Evolutionary conservation across 2,329 filamentous ascomycete genomes (phyloP).

Genomic region (Epichloe sp.): DNA sequence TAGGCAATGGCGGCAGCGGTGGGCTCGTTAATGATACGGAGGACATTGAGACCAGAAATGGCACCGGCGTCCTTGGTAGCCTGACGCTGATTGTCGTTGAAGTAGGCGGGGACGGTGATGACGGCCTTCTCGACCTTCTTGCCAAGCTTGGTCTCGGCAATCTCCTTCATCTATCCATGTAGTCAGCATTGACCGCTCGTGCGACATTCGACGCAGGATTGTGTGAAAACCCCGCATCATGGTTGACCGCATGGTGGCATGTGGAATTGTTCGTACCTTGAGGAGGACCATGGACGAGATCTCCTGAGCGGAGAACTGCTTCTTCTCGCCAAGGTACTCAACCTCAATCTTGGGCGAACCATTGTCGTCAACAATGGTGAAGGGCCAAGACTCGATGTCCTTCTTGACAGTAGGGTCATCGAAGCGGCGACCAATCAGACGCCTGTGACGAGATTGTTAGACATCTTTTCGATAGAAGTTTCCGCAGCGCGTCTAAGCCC

Average conservation of each 20-base stretch:
- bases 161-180: conserved; percentile 80
- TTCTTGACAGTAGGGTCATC: conserved; percentile 97
- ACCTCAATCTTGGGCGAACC: conserved; percentile 89
- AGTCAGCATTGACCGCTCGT: conserved; percentile 7
- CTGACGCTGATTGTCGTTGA: conserved; percentile 99
- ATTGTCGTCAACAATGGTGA: conserved; percentile 88
- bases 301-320: conserved; percentile 95
- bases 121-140: conserved; percentile 99
- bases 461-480: neutral
- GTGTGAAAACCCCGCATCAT: neutral
- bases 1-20: conserved; percentile 97
- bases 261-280: conserved; percentile 54
- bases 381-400: conserved; percentile 97
- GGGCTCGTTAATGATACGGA: conserved; percentile 99
- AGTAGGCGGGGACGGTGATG: conserved; percentile 97
- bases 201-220: neutral
- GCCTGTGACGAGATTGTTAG: conserved; percentile 40
- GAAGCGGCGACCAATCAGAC: conserved; percentile 91
- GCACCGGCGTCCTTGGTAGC: conserved; percentile 98
- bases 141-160: conserved; percentile 94
- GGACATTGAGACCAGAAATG: conserved; percentile 92
- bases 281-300: conserved; percentile 97
- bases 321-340: conserved; percentile 86
- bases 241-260: neutral
- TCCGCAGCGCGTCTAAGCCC: neutral